Percentiles rank a stretch among this genome's conserved stretches.
phyloP scores from a whole-genome alignment of 2,329 filamentous ascomycete genomes.

The Aspergillus chevalieri region DNA sequence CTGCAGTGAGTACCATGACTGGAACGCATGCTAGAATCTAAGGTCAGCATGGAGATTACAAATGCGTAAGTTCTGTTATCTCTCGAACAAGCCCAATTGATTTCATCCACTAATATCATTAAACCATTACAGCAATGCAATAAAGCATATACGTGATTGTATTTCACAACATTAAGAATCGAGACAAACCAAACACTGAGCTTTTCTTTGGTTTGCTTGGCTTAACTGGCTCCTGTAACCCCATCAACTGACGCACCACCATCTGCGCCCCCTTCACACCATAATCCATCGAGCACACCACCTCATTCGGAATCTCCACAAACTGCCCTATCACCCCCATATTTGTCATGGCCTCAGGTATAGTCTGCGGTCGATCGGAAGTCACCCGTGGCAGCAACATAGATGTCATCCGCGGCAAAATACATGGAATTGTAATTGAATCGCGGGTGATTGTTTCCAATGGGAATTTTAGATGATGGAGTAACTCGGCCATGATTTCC shows the following conservation, averaged over 20 bases:
- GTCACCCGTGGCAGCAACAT: slow-evolving; percentile 30
- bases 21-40: no score
- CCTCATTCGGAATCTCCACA: slow-evolving; percentile 36
- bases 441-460: slow-evolving; percentile 19
- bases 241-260: slow-evolving; percentile 28
- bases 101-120: no score
- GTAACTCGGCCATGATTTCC: slow-evolving; percentile 36
- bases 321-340: slow-evolving; percentile 39
- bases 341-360: slow-evolving; percentile 33
- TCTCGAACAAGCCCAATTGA: no score
- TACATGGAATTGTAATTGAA: slow-evolving; percentile 31
- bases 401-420: slow-evolving; percentile 38
- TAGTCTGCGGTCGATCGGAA: slow-evolving; percentile 35
- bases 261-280: slow-evolving; percentile 31
- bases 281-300: slow-evolving; percentile 37
- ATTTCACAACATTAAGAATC: no score
- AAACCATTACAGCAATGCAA: no score
- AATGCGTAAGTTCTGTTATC: no score
- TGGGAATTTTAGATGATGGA: slow-evolving; percentile 35
- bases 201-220: slow-evolving; percentile 5
- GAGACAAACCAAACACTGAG: neutral
- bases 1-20: no score
- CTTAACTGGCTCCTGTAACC: slow-evolving; percentile 7
- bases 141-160: no score
- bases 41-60: no score